phyloP scores from a whole-genome alignment of 371 early-diverging fungal genomes.

The Haplosporangium sp. region DNA sequence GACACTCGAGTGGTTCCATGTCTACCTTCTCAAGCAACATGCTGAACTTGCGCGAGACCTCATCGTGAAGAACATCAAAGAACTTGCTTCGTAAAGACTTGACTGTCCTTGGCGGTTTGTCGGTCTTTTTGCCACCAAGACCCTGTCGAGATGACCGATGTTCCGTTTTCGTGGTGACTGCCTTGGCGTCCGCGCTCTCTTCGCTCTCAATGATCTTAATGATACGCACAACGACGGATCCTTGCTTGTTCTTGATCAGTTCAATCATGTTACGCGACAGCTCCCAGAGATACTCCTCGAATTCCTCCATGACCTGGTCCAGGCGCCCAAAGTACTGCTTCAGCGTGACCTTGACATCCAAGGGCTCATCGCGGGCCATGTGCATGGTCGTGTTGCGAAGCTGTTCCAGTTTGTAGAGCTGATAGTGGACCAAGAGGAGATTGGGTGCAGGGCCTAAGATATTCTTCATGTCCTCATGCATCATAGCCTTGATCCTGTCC shows the following conservation, averaged over 20 bases:
- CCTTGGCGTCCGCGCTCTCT: conserved; percentile 85
- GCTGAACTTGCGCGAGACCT: conserved; percentile 71
- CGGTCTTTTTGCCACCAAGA: conserved; percentile 62
- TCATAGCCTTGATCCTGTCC: conserved; percentile 72
- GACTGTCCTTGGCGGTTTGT: conserved; percentile 70
- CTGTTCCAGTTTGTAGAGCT: conserved; percentile 86
- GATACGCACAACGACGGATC: conserved; percentile 80
- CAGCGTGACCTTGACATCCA: conserved; percentile 85
- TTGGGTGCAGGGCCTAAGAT: conserved; percentile 75
- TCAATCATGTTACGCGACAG: conserved; percentile 82
- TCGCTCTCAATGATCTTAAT: conserved; percentile 93
- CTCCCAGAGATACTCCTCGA: conserved; percentile 88
- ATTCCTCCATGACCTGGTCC: conserved; percentile 82
- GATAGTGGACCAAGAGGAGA: conserved; percentile 87
- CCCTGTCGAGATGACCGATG: conserved; percentile 63
- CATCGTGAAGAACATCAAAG: conserved; percentile 79
- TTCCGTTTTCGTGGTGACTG: conserved; percentile 66
- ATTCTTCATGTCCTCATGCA: conserved; percentile 77
- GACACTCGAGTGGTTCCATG: conserved; percentile 64
- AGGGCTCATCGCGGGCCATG: conserved; percentile 76
- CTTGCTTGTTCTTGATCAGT: conserved; percentile 75
- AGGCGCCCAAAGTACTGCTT: conserved; percentile 84
- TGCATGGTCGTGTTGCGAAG: conserved; percentile 87
- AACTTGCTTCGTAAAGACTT: conserved; percentile 83
- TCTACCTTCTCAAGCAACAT: conserved; percentile 63